Percentiles rank a stretch among this genome's conserved stretches.
These are phyloP conservation scores for Backusella mclennaniae DNA, from an alignment of 192 early-diverging fungal genomes.

Conservation along the genomic window DNA sequence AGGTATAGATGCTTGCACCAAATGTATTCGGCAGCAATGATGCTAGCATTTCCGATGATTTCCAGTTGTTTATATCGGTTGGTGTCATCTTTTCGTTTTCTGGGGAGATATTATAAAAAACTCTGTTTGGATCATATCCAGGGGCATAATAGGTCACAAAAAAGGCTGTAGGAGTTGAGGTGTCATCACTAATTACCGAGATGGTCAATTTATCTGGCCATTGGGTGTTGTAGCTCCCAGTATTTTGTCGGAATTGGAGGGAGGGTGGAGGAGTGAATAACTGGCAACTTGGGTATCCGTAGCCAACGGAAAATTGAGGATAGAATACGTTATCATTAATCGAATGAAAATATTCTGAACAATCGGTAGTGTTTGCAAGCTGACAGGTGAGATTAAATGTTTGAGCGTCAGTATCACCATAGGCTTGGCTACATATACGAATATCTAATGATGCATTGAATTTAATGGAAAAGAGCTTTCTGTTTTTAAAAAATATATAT, in stretches of 20 bases:
- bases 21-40: neutral
- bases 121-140: neutral
- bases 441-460: neutral
- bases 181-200: neutral
- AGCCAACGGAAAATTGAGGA: neutral
- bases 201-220: neutral
- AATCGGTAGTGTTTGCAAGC: neutral
- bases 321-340: neutral
- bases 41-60: neutral
- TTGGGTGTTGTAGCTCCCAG: neutral
- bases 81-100: neutral
- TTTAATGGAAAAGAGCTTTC: neutral
- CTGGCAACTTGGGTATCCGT: neutral
- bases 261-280: neutral
- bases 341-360: neutral
- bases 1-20: neutral
- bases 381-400: neutral
- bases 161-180: neutral
- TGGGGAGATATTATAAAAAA: neutral
- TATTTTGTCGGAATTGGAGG: neutral
- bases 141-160: constrained; percentile 4
- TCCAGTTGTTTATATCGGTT: neutral
- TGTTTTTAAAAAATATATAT: neutral
- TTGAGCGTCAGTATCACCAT: too few species aligned
- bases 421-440: neutral